Evolutionary conservation across 257 asterid genomes (phyloP).

Genomic region (Thymus mandschuricus): DNA sequence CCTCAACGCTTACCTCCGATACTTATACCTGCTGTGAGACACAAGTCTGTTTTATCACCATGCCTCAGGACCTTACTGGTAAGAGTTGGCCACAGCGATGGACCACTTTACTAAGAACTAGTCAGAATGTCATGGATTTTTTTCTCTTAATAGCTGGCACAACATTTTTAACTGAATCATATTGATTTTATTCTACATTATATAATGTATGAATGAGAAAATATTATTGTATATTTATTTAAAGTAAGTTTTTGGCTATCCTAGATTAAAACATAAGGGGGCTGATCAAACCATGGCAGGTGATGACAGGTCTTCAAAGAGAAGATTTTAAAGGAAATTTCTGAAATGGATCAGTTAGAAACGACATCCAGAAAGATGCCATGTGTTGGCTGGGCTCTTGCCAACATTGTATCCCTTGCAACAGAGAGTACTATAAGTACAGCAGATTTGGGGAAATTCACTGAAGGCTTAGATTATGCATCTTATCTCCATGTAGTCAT

Average conservation of each 20-base stretch:
- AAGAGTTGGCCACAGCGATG: conserved; percentile 44
- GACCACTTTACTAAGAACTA: conserved; percentile 18
- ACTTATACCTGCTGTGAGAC: conserved; percentile 88
- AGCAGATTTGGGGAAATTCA: conserved; percentile 59
- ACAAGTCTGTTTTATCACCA: conserved; percentile 76
- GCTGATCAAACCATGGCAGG: conserved; percentile 93
- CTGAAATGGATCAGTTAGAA: conserved; percentile 59
- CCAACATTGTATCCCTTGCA: conserved; percentile 74
- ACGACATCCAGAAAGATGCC: conserved; percentile 56
- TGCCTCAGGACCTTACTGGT: conserved; percentile 85
- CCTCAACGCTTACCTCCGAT: conserved; percentile 81
- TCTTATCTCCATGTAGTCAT: conserved; percentile 66
- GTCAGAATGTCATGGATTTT: conserved; percentile 19
- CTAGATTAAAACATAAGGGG: conserved; percentile 44
- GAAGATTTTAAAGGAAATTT: conserved; percentile 66
- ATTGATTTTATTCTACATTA: conserved; percentile 6
- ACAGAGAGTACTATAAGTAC: conserved; percentile 50
- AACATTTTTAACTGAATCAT: conserved; percentile 16
- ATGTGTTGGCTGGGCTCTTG: conserved; percentile 84
- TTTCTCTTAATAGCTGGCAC: conserved; percentile 12
- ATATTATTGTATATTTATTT: conserved; percentile 13
- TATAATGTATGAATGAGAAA: conserved; percentile 16
- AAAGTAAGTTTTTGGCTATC: conserved; percentile 26
- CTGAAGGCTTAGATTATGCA: conserved; percentile 57
- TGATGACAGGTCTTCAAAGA: conserved; percentile 90